Evolutionary conservation across 495 filamentous ascomycete species (phyloP).

Genomic region (Penicillium crystallinum): DNA sequence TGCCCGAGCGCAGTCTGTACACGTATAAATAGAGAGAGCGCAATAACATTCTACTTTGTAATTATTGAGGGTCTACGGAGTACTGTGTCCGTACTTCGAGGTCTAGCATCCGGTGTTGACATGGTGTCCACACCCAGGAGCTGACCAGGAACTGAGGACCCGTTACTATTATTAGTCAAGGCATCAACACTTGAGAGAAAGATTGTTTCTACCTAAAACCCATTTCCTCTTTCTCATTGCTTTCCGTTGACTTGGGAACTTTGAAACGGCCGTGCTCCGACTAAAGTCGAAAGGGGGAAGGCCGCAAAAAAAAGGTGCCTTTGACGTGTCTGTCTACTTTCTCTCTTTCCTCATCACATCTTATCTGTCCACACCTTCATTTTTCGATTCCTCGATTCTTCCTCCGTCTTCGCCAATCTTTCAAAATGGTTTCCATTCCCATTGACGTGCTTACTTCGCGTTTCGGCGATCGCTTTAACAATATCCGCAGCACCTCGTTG

Average conservation of each 20-base stretch:
- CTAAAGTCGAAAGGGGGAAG: constrained; percentile 22
- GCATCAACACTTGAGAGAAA: not conserved
- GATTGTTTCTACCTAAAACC: not conserved
- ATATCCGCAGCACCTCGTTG: constrained; percentile 70
- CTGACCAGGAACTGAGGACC: not conserved
- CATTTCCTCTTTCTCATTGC: not conserved
- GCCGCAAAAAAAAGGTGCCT: constrained; percentile 6
- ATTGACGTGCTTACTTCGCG: constrained; percentile 87
- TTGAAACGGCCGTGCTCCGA: constrained; percentile 3
- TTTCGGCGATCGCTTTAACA: constrained; percentile 70
- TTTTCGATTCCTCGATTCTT: constrained; percentile 1
- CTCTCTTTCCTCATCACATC: constrained; percentile 5
- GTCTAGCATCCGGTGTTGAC: not conserved
- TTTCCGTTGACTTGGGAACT: not conserved
- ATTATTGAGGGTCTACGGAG: too few relatives aligned
- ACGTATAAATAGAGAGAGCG: not conserved
- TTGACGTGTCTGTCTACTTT: not conserved
- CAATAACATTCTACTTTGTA: too few relatives aligned
- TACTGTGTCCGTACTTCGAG: too few relatives aligned
- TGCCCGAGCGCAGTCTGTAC: not conserved
- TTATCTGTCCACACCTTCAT: constrained; percentile 1
- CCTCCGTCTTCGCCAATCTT: not conserved
- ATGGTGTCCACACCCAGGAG: not conserved
- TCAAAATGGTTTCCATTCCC: constrained; percentile 83
- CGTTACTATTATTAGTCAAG: not conserved